phyloP scores from a whole-genome alignment of 495 filamentous ascomycete genomes.

The Penicillium steckii region DNA sequence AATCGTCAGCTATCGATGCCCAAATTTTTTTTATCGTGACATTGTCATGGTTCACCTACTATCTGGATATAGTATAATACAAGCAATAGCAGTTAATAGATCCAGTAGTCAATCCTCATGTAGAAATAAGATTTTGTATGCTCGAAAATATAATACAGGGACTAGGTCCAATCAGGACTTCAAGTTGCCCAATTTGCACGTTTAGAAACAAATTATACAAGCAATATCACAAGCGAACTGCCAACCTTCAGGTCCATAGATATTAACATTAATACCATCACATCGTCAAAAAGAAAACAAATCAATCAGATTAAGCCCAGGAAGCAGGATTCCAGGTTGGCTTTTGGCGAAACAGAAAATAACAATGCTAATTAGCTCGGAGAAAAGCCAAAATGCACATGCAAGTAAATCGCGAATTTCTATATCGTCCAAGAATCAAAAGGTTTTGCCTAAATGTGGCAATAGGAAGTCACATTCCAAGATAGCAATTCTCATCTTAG shows the following conservation, averaged over 20 bases:
- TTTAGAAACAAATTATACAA: background rate
- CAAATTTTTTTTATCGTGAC: too few relatives aligned
- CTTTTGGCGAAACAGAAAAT: background rate
- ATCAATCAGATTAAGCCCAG: background rate
- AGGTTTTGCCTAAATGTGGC: conserved; percentile 1
- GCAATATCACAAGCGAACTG: conserved; percentile 1
- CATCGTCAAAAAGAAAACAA: conserved; percentile 15
- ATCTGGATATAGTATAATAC: background rate
- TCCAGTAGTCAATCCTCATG: background rate
- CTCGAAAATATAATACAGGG: conserved; percentile 10
- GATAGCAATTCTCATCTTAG: background rate
- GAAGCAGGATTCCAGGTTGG: background rate
- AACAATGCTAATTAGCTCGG: background rate
- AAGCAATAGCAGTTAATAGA: background rate
- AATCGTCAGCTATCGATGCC: too few relatives aligned
- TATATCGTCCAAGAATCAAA: background rate
- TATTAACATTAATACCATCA: conserved; percentile 14
- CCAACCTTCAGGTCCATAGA: too few relatives aligned
- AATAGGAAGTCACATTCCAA: background rate
- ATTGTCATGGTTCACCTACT: background rate
- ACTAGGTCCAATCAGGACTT: background rate
- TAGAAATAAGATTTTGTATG: background rate
- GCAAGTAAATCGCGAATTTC: background rate
- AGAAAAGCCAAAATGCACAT: background rate
- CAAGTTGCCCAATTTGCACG: background rate